Conservation (phyloP, 306 rosid genomes). For the Prunus mongolica region DNA sequence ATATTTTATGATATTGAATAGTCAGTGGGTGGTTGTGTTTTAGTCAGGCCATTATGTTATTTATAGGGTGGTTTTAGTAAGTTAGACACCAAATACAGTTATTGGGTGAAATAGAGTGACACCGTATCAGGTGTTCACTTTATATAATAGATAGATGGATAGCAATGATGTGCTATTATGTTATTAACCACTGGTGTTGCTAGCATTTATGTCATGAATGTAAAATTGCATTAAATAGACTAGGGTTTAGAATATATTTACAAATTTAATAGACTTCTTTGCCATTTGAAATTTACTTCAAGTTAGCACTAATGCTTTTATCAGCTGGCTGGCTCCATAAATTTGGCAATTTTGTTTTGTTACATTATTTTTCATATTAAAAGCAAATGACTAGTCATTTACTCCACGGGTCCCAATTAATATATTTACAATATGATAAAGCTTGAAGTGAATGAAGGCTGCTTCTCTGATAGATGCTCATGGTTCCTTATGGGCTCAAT, state of each 20-base stretch:
- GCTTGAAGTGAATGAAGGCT: neutral
- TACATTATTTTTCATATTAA: neutral
- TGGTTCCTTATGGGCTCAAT: neutral
- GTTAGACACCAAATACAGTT: neutral
- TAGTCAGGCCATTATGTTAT: neutral
- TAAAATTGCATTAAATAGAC: too few relatives aligned
- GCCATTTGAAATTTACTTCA: neutral
- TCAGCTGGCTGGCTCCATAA: neutral
- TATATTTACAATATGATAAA: neutral
- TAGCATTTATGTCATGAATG: neutral
- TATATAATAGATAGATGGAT: too few relatives aligned
- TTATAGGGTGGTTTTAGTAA: neutral
- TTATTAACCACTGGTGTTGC: neutral
- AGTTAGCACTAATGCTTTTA: neutral
- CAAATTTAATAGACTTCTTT: neutral
- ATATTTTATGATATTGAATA: neutral
- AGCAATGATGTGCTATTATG: too few relatives aligned
- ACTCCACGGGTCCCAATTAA: neutral
- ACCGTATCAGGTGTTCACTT: too few relatives aligned
- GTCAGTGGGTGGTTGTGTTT: neutral
- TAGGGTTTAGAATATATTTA: too few relatives aligned
- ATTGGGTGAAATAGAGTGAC: too few relatives aligned
- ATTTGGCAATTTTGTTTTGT: neutral
- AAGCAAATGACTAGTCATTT: neutral
- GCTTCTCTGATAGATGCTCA: neutral